phyloP scores from a whole-genome alignment of 2,329 filamentous ascomycete genomes.

The Tolypocladium album region DNA sequence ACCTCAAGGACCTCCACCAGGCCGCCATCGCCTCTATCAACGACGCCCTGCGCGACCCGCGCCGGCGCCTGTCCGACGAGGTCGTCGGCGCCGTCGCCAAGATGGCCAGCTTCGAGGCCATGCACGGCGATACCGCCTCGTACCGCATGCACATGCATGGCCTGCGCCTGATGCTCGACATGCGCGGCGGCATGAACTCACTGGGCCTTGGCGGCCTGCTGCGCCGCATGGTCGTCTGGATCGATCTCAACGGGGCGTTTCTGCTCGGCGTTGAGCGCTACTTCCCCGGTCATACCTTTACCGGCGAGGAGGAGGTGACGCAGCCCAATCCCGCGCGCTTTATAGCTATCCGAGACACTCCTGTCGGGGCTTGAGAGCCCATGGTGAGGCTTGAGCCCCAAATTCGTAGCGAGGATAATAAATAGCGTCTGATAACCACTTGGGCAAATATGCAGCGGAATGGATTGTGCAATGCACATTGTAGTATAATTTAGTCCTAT shows the following conservation, averaged over 20 bases:
- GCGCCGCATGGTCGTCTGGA: slow-evolving; percentile 34
- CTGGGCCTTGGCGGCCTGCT: slow-evolving; percentile 33
- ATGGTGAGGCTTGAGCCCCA: neutral
- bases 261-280: slow-evolving; percentile 19
- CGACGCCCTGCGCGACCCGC: slow-evolving; percentile 17
- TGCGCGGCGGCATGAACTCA: slow-evolving; percentile 30
- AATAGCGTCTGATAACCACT: neutral
- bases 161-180: slow-evolving; percentile 27
- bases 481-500: too few relatives aligned
- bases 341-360: slow-evolving; percentile 8
- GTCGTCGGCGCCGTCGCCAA: slow-evolving; percentile 36
- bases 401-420: neutral
- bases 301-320: slow-evolving; percentile 8
- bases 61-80: slow-evolving; percentile 23
- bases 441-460: neutral
- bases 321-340: slow-evolving; percentile 23
- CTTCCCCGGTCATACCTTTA: slow-evolving; percentile 19
- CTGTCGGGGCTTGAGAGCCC: neutral
- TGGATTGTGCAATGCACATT: neutral
- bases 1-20: slow-evolving; percentile 29
- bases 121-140: slow-evolving; percentile 29
- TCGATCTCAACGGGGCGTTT: slow-evolving; percentile 30
- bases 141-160: slow-evolving; percentile 38
- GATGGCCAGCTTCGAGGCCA: slow-evolving; percentile 42
- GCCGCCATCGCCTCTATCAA: slow-evolving; percentile 33